These are phyloP conservation scores for Aspergillus cavernicola DNA, from an alignment of 495 filamentous ascomycete genomes.

Conservation along the genomic window DNA sequence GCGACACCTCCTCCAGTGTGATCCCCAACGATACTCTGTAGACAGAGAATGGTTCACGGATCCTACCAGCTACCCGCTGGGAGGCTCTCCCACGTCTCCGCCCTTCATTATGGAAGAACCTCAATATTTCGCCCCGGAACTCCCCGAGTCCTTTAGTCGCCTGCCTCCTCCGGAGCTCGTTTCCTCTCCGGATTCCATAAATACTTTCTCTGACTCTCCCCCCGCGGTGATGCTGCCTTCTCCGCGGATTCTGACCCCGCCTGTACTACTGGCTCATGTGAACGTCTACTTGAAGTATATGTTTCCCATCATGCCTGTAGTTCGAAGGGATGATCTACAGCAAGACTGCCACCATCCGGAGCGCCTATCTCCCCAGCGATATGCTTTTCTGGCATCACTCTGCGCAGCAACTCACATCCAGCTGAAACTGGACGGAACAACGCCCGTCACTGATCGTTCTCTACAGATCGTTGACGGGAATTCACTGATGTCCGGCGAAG, in stretches of 20 bases:
- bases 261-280: constrained; percentile 40
- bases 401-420: constrained; percentile 87
- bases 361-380: constrained; percentile 58
- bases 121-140: constrained; percentile 22
- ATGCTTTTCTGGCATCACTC: constrained; percentile 73
- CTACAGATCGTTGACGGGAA: constrained; percentile 52
- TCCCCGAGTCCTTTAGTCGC: constrained; percentile 27
- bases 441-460: constrained; percentile 48
- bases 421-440: constrained; percentile 55
- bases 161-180: constrained; percentile 34
- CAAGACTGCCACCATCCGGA: constrained; percentile 60
- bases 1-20: constrained; percentile 5
- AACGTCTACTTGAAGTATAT: constrained; percentile 56
- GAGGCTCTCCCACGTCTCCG: constrained; percentile 30
- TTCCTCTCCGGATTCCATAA: constrained; percentile 39
- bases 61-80: constrained; percentile 15
- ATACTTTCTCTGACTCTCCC: constrained; percentile 31
- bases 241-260: constrained; percentile 29
- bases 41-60: constrained; percentile 22
- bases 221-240: constrained; percentile 18
- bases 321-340: constrained; percentile 64
- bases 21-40: constrained; percentile 15
- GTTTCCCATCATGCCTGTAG: constrained; percentile 79
- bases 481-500: constrained; percentile 37
- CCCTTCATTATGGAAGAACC: constrained; percentile 24